A percentile compares a stretch with the other conserved stretches of the same genome.
These are phyloP conservation scores for Solanum chiquidenum DNA, from an alignment of 257 asterid species.

Conservation along the genomic window DNA sequence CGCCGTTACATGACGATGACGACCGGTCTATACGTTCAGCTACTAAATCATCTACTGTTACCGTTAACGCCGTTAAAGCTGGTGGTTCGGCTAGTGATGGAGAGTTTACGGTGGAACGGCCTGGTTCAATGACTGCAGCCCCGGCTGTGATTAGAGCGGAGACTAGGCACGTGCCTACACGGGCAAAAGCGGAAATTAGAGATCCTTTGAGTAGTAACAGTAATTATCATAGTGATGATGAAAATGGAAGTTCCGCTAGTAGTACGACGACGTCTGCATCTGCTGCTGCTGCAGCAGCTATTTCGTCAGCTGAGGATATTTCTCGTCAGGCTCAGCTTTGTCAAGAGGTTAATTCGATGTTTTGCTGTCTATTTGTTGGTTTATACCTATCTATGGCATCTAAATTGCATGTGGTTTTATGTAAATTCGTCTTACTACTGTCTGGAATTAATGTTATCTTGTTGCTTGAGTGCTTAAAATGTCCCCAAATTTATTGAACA, in stretches of 20 bases:
- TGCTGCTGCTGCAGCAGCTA: conserved; percentile 24
- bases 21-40: not conserved
- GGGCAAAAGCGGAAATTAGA: conserved; percentile 24
- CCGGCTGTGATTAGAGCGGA: conserved; percentile 19
- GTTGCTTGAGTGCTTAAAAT: not conserved
- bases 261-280: conserved; percentile 19
- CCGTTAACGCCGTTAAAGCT: conserved; percentile 1
- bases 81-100: not conserved
- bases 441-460: not conserved
- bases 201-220: conserved; percentile 41
- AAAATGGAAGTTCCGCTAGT: conserved; percentile 28
- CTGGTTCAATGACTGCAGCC: conserved; percentile 22
- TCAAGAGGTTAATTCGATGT: conserved; percentile 41
- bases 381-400: not conserved
- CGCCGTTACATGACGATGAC: conserved; percentile 6
- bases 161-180: conserved; percentile 20
- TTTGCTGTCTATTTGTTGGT: not conserved
- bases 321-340: conserved; percentile 59
- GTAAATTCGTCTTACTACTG: not conserved
- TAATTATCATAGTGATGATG: conserved; percentile 35
- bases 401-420: not conserved
- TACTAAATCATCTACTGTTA: conserved; percentile 7
- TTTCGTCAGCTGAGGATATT: conserved; percentile 32
- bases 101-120: conserved; percentile 11
- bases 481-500: not conserved